These are phyloP conservation scores for Malus fusca DNA, from an alignment of 306 rosid genomes.

Conservation along the genomic window DNA sequence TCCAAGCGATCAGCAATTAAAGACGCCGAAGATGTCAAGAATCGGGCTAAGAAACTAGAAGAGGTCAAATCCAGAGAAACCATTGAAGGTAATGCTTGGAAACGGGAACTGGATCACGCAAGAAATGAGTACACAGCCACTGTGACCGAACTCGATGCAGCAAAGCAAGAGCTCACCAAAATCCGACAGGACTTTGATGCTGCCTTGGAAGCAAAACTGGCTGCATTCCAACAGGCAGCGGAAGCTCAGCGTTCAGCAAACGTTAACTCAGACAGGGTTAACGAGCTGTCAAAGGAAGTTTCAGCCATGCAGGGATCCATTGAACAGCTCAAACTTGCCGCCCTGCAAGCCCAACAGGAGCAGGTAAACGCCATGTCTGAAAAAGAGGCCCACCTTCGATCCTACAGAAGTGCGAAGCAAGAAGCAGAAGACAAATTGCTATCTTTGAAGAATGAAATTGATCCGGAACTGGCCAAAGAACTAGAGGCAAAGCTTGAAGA, in stretches of 20 bases:
- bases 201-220: conserved; percentile 61
- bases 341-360: conserved; percentile 43
- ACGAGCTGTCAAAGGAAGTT: conserved; percentile 50
- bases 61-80: conserved; percentile 31
- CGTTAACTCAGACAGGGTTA: conserved; percentile 40
- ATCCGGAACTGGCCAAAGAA: conserved; percentile 27
- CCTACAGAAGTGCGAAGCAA: conserved; percentile 34
- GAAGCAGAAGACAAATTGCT: conserved; percentile 37
- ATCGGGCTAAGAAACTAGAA: conserved; percentile 38
- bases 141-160: conserved; percentile 49
- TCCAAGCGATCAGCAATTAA: conserved; percentile 58
- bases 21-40: conserved; percentile 42
- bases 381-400: conserved; percentile 24
- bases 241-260: conserved; percentile 69
- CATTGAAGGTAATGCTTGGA: conserved; percentile 49
- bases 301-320: conserved; percentile 41
- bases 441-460: conserved; percentile 40
- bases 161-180: conserved; percentile 72
- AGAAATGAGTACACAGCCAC: conserved; percentile 42
- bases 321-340: conserved; percentile 40
- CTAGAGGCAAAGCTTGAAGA: conserved; percentile 43
- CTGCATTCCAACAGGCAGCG: conserved; percentile 65
- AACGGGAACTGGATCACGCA: conserved; percentile 46
- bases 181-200: conserved; percentile 73
- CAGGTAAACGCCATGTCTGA: conserved; percentile 34